A percentile compares a stretch with the other conserved stretches of the same genome.
Conservation (phyloP, 2,329 filamentous ascomycete genomes). For the Fusarium foetens region DNA sequence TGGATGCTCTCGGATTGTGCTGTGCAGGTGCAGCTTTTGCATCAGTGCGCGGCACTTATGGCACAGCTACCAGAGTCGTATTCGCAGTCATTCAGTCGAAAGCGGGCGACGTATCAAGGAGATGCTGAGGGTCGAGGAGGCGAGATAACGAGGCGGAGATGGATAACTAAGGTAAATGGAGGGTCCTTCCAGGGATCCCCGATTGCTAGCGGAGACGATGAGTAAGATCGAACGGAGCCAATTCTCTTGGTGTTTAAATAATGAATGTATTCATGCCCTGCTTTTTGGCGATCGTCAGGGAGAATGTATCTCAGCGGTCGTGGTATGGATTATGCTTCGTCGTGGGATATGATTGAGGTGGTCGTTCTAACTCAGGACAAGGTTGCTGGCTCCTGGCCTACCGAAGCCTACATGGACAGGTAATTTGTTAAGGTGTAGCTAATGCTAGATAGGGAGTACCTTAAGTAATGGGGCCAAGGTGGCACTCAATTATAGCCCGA, state of each 20-base stretch:
- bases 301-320: slow-evolving; percentile 3
- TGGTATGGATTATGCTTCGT: slow-evolving; percentile 15
- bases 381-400: slow-evolving; percentile 25
- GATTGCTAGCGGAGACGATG: slow-evolving; percentile 28
- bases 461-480: slow-evolving; percentile 1
- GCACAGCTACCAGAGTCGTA: slow-evolving; percentile 27
- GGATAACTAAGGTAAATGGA: slow-evolving; percentile 10
- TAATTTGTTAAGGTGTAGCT: slow-evolving; percentile 4
- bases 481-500: background rate
- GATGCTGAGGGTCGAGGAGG: slow-evolving; percentile 28
- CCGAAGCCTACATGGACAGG: slow-evolving; percentile 10
- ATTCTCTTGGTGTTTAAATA: slow-evolving; percentile 8
- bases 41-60: slow-evolving; percentile 47
- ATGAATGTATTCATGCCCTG: background rate
- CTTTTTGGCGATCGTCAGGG: background rate
- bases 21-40: slow-evolving; percentile 43
- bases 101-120: slow-evolving; percentile 22
- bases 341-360: slow-evolving; percentile 31
- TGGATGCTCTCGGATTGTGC: slow-evolving; percentile 43
- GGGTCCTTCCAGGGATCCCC: slow-evolving; percentile 17
- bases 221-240: slow-evolving; percentile 26
- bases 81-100: slow-evolving; percentile 36
- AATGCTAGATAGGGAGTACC: slow-evolving; percentile 11
- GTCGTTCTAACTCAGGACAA: slow-evolving; percentile 27
- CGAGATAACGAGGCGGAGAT: slow-evolving; percentile 34